Conservation (phyloP, 352 stramenopile species). For the Halophytophthora polymorphica region DNA sequence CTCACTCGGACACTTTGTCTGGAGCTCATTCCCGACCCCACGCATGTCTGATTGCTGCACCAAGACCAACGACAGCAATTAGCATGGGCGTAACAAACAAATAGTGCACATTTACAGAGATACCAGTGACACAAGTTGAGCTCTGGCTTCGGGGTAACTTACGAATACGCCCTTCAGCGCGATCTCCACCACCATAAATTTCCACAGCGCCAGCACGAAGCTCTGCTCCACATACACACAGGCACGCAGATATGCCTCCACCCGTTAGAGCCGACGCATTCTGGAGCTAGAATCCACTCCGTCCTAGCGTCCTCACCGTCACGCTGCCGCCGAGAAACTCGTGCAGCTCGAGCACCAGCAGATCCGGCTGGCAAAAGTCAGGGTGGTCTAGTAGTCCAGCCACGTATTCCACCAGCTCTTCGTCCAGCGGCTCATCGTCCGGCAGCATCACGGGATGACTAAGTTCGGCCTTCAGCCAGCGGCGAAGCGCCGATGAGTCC, state of each 20-base stretch:
- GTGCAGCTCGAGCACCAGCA: conserved; percentile 56
- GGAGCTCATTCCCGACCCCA: too few relatives aligned
- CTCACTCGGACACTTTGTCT: too few relatives aligned
- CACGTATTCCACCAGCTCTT: conserved; percentile 67
- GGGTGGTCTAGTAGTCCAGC: conserved; percentile 61
- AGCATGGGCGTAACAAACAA: too few relatives aligned
- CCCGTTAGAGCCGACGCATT: too few relatives aligned
- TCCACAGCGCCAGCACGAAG: conserved; percentile 72
- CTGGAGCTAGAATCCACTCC: not conserved
- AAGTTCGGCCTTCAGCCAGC: conserved; percentile 48
- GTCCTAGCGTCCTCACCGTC: conserved; percentile 18
- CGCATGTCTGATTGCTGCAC: too few relatives aligned
- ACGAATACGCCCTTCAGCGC: conserved; percentile 48
- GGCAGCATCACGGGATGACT: conserved; percentile 30
- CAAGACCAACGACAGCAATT: too few relatives aligned
- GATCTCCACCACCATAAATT: conserved; percentile 70
- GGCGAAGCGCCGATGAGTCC: conserved; percentile 18
- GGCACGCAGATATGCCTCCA: not conserved
- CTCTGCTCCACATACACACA: conserved; percentile 21
- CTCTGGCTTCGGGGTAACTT: conserved; percentile 9
- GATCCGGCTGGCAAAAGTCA: conserved; percentile 66
- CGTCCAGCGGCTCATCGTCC: conserved; percentile 31
- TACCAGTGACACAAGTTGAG: not conserved
- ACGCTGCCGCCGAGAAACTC: conserved; percentile 60
- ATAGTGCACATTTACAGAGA: too few relatives aligned